phyloP scores from a whole-genome alignment of 768 basidiomycete species.

The Agaricus bisporus region DNA sequence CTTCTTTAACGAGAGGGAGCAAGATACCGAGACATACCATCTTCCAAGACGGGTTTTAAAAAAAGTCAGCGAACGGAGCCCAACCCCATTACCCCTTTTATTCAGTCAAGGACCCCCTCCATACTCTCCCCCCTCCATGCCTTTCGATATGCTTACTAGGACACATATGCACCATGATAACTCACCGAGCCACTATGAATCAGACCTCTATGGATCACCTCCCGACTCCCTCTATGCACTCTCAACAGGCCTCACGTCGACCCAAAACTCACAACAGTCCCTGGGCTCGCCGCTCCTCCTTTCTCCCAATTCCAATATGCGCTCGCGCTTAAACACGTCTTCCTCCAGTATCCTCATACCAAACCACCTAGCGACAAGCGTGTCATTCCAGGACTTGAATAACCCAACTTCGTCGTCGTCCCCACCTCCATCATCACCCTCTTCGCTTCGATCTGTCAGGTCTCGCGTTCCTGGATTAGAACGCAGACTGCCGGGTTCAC shows the following conservation, averaged over 20 bases:
- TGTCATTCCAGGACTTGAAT: background rate
- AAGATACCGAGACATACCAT: too few relatives aligned
- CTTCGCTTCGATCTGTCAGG: background rate
- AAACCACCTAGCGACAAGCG: background rate
- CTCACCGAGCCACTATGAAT: background rate
- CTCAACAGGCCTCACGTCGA: background rate
- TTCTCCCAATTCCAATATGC: background rate
- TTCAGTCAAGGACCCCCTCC: background rate
- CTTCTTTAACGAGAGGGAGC: background rate
- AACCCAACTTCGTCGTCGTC: background rate
- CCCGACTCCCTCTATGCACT: background rate
- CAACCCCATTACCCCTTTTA: background rate
- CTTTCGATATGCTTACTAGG: background rate
- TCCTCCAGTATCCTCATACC: too few relatives aligned
- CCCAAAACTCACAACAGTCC: background rate
- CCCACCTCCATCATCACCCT: background rate
- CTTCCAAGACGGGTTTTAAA: background rate
- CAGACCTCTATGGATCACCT: background rate
- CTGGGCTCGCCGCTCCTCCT: background rate
- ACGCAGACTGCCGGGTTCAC: background rate
- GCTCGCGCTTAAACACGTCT: background rate
- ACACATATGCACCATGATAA: background rate
- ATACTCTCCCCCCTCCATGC: background rate
- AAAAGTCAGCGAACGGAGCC: background rate
- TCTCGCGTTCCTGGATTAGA: constrained; percentile 3